A percentile compares a stretch with the other conserved stretches of the same genome.
phyloP scores from a whole-genome alignment of 345 rosid genomes.

The Isatis tinctoria region DNA sequence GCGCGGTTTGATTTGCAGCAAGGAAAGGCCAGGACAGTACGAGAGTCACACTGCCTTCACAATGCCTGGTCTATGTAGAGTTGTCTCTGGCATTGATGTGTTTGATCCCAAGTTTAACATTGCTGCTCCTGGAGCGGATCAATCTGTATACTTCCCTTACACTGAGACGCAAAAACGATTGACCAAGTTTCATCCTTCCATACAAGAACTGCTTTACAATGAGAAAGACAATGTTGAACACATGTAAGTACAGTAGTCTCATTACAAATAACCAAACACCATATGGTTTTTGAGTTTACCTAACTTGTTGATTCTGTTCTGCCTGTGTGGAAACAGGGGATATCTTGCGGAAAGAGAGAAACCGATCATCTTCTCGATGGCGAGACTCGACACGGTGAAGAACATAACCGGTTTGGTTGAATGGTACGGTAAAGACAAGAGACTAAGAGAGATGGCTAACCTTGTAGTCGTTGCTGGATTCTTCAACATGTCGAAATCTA shows the following conservation, averaged over 20 bases:
- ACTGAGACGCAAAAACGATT: constrained; percentile 50
- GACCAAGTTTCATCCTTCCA: constrained; percentile 60
- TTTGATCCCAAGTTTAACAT: constrained; percentile 94
- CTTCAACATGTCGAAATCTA: constrained; percentile 69
- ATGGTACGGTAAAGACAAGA: constrained; percentile 88
- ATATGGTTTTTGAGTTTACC: not conserved
- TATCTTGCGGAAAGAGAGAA: constrained; percentile 66
- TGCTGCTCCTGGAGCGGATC: constrained; percentile 93
- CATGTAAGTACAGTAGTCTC: constrained; percentile 45
- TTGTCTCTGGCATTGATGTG: constrained; percentile 84
- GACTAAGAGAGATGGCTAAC: constrained; percentile 68
- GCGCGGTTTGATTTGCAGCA: constrained; percentile 37
- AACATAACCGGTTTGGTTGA: constrained; percentile 85
- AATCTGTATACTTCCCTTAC: constrained; percentile 87
- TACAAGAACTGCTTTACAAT: constrained; percentile 67
- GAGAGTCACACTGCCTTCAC: constrained; percentile 82
- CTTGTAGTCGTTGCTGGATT: constrained; percentile 92
- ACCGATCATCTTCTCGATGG: constrained; percentile 96
- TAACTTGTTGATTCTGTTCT: not conserved
- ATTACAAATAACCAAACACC: not conserved
- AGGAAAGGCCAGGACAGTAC: constrained; percentile 78
- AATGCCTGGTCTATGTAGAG: constrained; percentile 88
- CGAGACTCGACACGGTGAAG: constrained; percentile 89
- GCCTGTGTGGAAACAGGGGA: constrained; percentile 48
- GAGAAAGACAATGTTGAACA: constrained; percentile 64